A percentile compares a stretch with the other conserved stretches of the same genome.
Conservation (phyloP, 306 rosid species). For the Vigna trinervia region DNA sequence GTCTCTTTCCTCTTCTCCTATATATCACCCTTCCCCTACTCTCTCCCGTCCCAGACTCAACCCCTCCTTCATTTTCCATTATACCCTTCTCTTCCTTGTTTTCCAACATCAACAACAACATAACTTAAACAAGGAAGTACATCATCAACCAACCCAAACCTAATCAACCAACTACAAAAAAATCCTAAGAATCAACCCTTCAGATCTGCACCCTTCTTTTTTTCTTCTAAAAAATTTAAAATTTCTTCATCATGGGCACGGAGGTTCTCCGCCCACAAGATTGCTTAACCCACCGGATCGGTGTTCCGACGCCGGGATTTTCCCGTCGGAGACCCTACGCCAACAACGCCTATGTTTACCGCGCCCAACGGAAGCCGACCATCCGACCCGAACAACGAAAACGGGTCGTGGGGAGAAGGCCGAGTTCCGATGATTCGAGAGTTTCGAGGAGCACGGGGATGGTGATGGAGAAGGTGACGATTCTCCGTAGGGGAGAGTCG, state of each 20-base stretch:
- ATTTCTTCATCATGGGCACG: constrained; percentile 63
- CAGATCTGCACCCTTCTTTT: constrained; percentile 22
- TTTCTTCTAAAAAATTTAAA: neutral
- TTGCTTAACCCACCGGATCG: constrained; percentile 59
- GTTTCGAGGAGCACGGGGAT: constrained; percentile 22
- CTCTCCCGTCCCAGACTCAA: neutral
- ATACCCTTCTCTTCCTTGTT: constrained; percentile 36
- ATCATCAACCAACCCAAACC: neutral
- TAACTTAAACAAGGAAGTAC: constrained; percentile 27
- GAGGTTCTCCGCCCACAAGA: constrained; percentile 83
- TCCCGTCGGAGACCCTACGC: constrained; percentile 51
- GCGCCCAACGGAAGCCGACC: constrained; percentile 49
- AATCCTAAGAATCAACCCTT: neutral
- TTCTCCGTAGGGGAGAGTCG: constrained; percentile 81
- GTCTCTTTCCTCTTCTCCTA: constrained; percentile 29
- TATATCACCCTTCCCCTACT: constrained; percentile 36
- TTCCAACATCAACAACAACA: constrained; percentile 15
- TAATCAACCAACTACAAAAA: neutral
- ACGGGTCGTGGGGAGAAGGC: constrained; percentile 45
- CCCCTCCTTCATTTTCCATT: neutral
- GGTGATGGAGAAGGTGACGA: constrained; percentile 69
- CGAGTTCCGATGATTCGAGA: constrained; percentile 64
- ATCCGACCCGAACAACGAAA: constrained; percentile 56
- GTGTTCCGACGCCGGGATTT: constrained; percentile 52
- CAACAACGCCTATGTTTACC: neutral